Percentiles rank a stretch among this genome's conserved stretches.
Conservation (phyloP, 805 yeast genomes). For the Lipomyces oligophaga region DNA sequence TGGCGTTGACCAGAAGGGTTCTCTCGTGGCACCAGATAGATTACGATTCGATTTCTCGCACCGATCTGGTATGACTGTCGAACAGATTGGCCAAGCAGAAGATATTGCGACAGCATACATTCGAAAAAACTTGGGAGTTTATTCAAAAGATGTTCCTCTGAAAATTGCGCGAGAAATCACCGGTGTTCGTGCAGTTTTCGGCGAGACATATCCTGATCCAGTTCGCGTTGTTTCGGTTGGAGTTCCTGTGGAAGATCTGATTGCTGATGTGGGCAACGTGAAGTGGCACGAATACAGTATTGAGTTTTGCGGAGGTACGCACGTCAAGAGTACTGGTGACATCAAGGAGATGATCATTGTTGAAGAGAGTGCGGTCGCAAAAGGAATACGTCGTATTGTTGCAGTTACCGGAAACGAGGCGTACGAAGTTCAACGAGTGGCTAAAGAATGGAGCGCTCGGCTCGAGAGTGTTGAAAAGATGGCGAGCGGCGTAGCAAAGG, state of each 20-base stretch:
- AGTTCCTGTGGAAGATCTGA: constrained; percentile 74
- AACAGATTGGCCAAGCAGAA: constrained; percentile 75
- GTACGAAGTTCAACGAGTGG: constrained; percentile 80
- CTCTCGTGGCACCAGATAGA: constrained; percentile 92
- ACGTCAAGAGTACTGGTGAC: constrained; percentile 86
- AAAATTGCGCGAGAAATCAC: constrained; percentile 65
- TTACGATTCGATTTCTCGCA: constrained; percentile 95
- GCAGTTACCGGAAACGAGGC: constrained; percentile 95
- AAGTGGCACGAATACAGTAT: constrained; percentile 78
- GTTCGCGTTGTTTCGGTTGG: constrained; percentile 98
- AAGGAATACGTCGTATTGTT: constrained; percentile 96
- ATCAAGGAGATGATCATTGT: constrained; percentile 83
- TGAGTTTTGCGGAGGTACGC: constrained; percentile 99
- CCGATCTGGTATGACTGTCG: constrained; percentile 71
- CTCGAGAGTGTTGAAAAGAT: constrained; percentile 58
- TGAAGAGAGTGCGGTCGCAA: constrained; percentile 97
- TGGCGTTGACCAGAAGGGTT: constrained; percentile 91
- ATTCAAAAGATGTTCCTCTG: constrained; percentile 76
- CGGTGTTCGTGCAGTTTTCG: constrained; percentile 96
- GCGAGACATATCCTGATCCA: constrained; percentile 98
- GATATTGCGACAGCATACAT: constrained; percentile 66
- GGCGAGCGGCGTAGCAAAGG: constrained; percentile 73
- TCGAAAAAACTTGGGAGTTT: constrained; percentile 67
- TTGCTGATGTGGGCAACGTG: constrained; percentile 62
- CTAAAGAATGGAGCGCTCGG: constrained; percentile 61